These are phyloP conservation scores for Papiliotrema nemorosa DNA, from an alignment of 1,284 basidiomycete species.

Conservation along the genomic window DNA sequence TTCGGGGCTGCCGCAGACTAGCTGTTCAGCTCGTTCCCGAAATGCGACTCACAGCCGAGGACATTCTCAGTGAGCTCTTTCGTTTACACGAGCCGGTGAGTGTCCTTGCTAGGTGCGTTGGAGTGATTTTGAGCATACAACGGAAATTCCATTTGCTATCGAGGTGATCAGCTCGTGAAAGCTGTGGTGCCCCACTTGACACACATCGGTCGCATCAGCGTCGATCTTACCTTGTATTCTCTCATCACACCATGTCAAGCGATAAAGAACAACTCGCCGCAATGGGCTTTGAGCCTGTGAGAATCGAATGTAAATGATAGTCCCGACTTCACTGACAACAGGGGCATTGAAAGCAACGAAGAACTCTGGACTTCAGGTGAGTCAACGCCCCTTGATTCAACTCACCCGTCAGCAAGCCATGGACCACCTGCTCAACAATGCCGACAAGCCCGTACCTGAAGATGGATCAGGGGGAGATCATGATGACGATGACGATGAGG, in stretches of 20 bases:
- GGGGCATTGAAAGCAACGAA: constrained; percentile 81
- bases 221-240: no score
- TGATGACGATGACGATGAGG: constrained; percentile 66
- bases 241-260: constrained; percentile 32
- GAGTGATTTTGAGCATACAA: no score
- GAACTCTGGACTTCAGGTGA: constrained; percentile 61
- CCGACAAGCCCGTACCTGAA: constrained; percentile 64
- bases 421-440: constrained; percentile 78
- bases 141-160: no score
- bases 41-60: neutral
- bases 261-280: constrained; percentile 73
- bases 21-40: neutral
- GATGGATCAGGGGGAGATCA: neutral
- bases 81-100: no score
- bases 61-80: no score
- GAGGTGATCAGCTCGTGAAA: no score
- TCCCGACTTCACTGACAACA: constrained; percentile 34
- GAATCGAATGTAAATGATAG: constrained; percentile 70
- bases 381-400: constrained; percentile 1
- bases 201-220: no score
- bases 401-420: constrained; percentile 65
- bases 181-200: no score
- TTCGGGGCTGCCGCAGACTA: neutral
- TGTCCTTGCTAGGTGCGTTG: no score
- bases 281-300: constrained; percentile 82